These are phyloP conservation scores for Trichophyton benhamiae DNA, from an alignment of 2,329 filamentous ascomycete genomes.

Conservation along the genomic window DNA sequence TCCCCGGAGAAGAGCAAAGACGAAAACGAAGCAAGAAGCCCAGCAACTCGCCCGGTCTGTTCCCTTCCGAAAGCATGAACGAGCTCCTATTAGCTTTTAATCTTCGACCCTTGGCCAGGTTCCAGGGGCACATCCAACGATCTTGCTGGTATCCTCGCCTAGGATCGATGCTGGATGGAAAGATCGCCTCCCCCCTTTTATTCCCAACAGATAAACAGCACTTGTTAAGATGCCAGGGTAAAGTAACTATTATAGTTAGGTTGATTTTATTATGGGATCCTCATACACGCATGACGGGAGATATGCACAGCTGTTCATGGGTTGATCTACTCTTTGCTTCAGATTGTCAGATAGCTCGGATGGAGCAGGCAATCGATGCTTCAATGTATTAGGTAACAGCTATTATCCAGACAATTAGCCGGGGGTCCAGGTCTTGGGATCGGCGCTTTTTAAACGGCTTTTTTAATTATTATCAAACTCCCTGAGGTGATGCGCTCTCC, in stretches of 20 bases:
- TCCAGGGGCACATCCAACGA: neutral
- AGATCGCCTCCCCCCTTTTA: too few species aligned
- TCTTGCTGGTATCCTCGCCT: neutral
- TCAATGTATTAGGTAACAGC: neutral
- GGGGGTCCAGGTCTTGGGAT: neutral
- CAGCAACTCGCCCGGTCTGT: neutral
- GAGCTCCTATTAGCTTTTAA: neutral
- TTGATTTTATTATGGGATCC: neutral
- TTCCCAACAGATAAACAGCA: neutral
- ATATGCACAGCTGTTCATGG: neutral
- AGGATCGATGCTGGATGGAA: neutral
- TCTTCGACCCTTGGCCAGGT: neutral
- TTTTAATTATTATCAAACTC: conserved; percentile 2
- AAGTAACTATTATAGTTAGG: neutral
- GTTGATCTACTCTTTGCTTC: neutral
- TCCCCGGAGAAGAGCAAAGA: neutral
- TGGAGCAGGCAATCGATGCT: neutral
- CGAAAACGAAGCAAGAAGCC: neutral
- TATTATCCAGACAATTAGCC: neutral
- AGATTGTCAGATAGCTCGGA: neutral
- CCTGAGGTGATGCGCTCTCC: neutral
- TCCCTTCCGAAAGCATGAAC: conserved; percentile 1
- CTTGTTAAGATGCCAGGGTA: neutral
- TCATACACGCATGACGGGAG: neutral
- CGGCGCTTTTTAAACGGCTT: neutral